These are phyloP conservation scores for Rhododendron vialii DNA, from an alignment of 148 eudicot species.

Conservation along the genomic window DNA sequence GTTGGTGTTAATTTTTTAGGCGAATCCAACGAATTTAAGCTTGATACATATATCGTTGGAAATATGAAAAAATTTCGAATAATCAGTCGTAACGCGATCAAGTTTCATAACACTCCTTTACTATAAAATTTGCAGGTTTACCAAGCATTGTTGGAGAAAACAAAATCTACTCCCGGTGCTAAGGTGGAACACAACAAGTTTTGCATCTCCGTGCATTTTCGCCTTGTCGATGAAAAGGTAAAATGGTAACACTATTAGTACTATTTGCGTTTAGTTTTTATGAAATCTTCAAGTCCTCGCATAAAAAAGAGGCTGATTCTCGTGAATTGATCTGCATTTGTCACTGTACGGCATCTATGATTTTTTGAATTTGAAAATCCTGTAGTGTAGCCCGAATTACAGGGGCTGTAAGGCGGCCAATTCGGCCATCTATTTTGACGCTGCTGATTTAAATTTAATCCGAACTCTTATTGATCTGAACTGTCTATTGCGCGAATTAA, in stretches of 20 bases:
- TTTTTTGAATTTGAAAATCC: not conserved
- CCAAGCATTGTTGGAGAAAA: slow-evolving; percentile 45
- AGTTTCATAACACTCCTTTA: not conserved
- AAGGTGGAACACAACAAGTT: slow-evolving; percentile 89
- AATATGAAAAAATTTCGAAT: not conserved
- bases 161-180: slow-evolving; percentile 59
- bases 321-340: not conserved
- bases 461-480: too few species aligned
- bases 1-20: slow-evolving; percentile 14
- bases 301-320: not conserved
- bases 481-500: too few species aligned
- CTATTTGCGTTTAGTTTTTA: not conserved
- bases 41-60: not conserved
- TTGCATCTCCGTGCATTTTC: slow-evolving; percentile 83
- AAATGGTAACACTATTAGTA: too few species aligned
- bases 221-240: slow-evolving; percentile 93
- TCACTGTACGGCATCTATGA: not conserved
- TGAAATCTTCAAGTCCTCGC: too few species aligned
- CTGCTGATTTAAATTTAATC: too few species aligned
- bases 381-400: too few species aligned
- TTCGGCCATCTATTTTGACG: too few species aligned
- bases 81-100: not conserved
- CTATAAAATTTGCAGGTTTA: slow-evolving; percentile 45
- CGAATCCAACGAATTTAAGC: not conserved
- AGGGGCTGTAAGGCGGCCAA: too few species aligned